A percentile compares a stretch with the other conserved stretches of the same genome.
These are phyloP conservation scores for Paraphoma sp. DNA, from an alignment of 2,329 filamentous ascomycete genomes.

Conservation along the genomic window DNA sequence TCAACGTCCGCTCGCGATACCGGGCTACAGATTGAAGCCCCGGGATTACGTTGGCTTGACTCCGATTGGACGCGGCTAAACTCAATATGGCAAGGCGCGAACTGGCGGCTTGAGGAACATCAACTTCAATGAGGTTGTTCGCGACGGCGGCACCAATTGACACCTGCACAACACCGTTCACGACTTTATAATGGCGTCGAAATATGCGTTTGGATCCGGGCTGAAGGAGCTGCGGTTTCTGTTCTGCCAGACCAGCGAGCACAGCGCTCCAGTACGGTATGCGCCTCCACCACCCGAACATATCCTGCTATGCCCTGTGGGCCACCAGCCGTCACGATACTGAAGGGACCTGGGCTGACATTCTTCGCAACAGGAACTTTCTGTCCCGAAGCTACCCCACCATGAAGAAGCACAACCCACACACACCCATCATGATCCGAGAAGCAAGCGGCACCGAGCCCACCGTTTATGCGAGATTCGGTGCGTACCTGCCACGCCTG, in stretches of 20 bases:
- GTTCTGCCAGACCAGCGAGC: slow-evolving; percentile 93
- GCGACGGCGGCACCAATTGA: slow-evolving; percentile 24
- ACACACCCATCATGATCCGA: slow-evolving; percentile 91
- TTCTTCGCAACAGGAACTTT: slow-evolving; percentile 71
- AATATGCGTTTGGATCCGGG: slow-evolving; percentile 87
- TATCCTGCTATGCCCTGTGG: background rate
- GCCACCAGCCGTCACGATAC: too few species aligned
- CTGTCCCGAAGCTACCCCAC: slow-evolving; percentile 90
- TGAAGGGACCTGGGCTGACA: too few species aligned
- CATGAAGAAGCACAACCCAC: slow-evolving; percentile 99
- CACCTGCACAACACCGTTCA: slow-evolving; percentile 6
- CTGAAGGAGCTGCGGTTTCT: slow-evolving; percentile 97
- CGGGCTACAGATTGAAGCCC: slow-evolving; percentile 25
- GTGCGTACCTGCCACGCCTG: slow-evolving; percentile 57
- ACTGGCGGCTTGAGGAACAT: slow-evolving; percentile 26
- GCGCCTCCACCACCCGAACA: slow-evolving; percentile 11
- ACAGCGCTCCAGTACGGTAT: slow-evolving; percentile 88
- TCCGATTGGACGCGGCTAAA: slow-evolving; percentile 27
- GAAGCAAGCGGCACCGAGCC: slow-evolving; percentile 87
- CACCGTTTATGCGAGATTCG: slow-evolving; percentile 90
- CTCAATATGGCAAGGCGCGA: slow-evolving; percentile 12
- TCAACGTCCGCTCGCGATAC: slow-evolving; percentile 15
- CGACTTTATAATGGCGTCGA: slow-evolving; percentile 74
- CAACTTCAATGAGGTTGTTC: slow-evolving; percentile 8
- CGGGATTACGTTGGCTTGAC: slow-evolving; percentile 31